Base-by-base conservation (phyloP, 2,329 filamentous ascomycete species). In the Stachybotrys echinatus region DNA sequence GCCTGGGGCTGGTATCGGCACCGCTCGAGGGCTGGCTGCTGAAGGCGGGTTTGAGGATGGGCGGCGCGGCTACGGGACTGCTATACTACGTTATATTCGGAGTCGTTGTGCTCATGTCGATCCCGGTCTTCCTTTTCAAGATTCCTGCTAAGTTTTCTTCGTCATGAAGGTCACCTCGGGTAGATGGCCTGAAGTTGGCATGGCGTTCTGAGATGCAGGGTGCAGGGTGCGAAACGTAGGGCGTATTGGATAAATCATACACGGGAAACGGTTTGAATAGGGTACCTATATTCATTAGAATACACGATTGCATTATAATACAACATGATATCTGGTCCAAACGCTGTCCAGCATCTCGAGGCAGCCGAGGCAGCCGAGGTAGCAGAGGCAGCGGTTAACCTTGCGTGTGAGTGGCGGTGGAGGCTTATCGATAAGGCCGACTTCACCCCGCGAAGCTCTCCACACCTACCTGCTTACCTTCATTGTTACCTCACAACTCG, bases 21-120 rank as follows among this genome's bases (percentile, higher is more conserved):
- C 78, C 79, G 0, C 52, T 73, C 0, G 62, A 82, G 31, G 75
- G 74, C 2, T 66, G 63, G 58, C 58, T 79, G 6, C 70, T 82
- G 38, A 66, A 70, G 34, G 54, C 61, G 2, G 79, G 79, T 0
- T 58, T 80, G 44, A 55, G 70, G 12, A 43, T 73, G 1, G 78
- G 77, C 1, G 76, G 73, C 0, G 49, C 55, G 0, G 79, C 72
- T 72, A 65, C 74, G 23, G 80, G 78, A 0, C 56, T 83, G 53
- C 77, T 77, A 0, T 81, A 74, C 48, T 54, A 75, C 12, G 61
- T 66, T 3, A 61, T 72, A 0, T 68, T 67, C 0, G 43, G 57
- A 2, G 57, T 74, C 42, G 66, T 68, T 0, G 18, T 56, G 4
- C 37, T 62, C 1, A 60, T 64, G 1, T 60, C 65, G 4, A 38